Evolutionary conservation across 345 rosid species (phyloP).

Genomic region (Camelina hispida): DNA sequence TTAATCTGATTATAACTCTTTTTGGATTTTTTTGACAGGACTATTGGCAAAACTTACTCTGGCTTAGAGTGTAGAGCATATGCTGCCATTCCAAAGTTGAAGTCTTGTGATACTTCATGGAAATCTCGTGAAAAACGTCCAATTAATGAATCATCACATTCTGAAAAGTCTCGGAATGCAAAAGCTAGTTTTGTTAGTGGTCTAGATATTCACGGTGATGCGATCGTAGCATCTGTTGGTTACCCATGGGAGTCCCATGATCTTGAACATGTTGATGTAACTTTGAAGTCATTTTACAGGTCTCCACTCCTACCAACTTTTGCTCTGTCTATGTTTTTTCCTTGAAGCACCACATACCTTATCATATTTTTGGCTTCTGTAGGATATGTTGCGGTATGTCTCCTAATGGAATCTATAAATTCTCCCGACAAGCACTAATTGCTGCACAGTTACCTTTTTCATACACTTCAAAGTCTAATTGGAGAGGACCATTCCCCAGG

Average conservation of each 20-base stretch:
- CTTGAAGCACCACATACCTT: not conserved
- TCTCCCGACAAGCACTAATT: conserved; percentile 69
- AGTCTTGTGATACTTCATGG: conserved; percentile 45
- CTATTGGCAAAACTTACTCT: conserved; percentile 70
- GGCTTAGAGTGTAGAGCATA: conserved; percentile 78
- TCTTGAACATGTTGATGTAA: conserved; percentile 64
- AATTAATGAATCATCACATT: conserved; percentile 33
- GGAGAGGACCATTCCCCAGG: conserved; percentile 81
- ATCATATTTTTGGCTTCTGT: conserved; percentile 23
- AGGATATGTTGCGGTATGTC: conserved; percentile 61
- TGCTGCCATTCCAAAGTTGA: conserved; percentile 58
- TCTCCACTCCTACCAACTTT: conserved; percentile 31
- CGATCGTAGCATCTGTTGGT: conserved; percentile 80
- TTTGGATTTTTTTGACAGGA: conserved; percentile 51
- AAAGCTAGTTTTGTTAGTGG: conserved; percentile 72
- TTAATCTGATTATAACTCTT: conserved; percentile 2
- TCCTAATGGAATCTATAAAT: conserved; percentile 74
- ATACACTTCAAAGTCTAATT: conserved; percentile 64
- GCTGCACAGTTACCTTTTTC: conserved; percentile 63
- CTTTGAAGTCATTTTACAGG: conserved; percentile 70
- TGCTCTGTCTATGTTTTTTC: not conserved
- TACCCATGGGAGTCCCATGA: conserved; percentile 67
- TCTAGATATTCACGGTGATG: conserved; percentile 70
- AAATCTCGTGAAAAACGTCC: conserved; percentile 36
- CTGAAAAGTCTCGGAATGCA: conserved; percentile 57